Base-by-base conservation (phyloP, 345 rosid genomes). In the Salix suchowensis region DNA sequence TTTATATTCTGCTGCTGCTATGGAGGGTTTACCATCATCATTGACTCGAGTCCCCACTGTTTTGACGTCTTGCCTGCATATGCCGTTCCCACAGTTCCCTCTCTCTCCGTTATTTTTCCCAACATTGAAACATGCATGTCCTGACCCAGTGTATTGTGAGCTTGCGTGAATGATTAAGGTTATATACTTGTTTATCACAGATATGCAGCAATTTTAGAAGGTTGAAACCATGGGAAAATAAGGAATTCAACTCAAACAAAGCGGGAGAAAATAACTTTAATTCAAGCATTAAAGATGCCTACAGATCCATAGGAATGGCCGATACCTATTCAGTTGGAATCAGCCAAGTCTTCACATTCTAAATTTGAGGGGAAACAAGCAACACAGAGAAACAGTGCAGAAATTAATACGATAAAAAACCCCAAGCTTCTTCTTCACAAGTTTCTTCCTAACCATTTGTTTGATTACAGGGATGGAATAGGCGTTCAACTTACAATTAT, bases 401-500 rank as follows among this genome's bases (percentile, higher is more conserved):
- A 36, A 55, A 77, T 7, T 48, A 80, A 39, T 65, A 21, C 52
- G 58, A 65, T 23, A 68, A 39, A 40, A 34, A 26, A 13, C 39
- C 55, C 28, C 18, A 58, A 62, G 46, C 76, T 73, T 66, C 74
- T 40, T 28, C 66, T 26, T 61, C n/a, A 19, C 18, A 58, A 24
- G 65, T 54, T 52, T 62, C 32, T 69, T 69, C 36, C 7, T 68
- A 64, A 23, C 30, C 15, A 24, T 26, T 50, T 40, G 5, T 60
- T 58, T 67, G 78, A 64, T 54, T 68, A 79, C 60, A 74, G 76
- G 23, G 80, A 81, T 36, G 84, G 79, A 30, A 78, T 42, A 13
- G 80, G 65, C 68, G 74, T 65, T 52, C 72, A 71, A 66, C 83
- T 85, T 23, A 24, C 68, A 55, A 77, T 76, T 40, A 76, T 81